A percentile compares a stretch with the other conserved stretches of the same genome.
These are phyloP conservation scores for Botrytis fabae DNA, from an alignment of 2,329 filamentous ascomycete genomes.

Conservation along the genomic window DNA sequence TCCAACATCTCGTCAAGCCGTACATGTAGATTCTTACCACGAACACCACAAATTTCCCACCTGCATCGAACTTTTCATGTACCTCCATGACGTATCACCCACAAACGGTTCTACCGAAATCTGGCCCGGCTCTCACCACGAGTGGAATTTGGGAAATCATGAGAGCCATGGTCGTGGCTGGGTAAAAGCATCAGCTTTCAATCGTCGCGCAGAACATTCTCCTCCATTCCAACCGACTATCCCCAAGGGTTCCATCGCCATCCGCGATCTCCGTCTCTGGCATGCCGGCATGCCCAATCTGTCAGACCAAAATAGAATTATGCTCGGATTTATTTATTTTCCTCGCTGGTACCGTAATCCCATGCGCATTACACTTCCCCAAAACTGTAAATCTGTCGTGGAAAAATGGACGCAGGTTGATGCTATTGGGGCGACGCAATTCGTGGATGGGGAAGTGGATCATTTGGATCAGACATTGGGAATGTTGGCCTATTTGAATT, in stretches of 20 bases:
- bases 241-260: conserved; percentile 24
- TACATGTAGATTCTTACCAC: conserved; percentile 61
- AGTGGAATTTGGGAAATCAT: conserved; percentile 8
- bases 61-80: conserved; percentile 49
- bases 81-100: conserved; percentile 46
- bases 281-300: conserved; percentile 62
- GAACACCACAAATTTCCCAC: conserved; percentile 52
- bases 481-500: conserved; percentile 9
- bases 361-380: conserved; percentile 8
- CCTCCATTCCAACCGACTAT: conserved; percentile 23
- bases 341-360: conserved; percentile 24
- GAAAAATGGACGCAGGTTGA: conserved; percentile 16
- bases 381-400: background rate
- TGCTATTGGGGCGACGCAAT: conserved; percentile 4
- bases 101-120: conserved; percentile 52
- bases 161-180: conserved; percentile 19
- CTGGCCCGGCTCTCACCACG: conserved; percentile 51
- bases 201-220: conserved; percentile 24
- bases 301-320: conserved; percentile 50
- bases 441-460: conserved; percentile 15
- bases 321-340: conserved; percentile 46
- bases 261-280: conserved; percentile 26
- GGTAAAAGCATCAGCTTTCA: conserved; percentile 39
- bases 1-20: conserved; percentile 49
- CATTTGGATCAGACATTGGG: background rate